Evolutionary conservation across 306 rosid genomes (phyloP).

Genomic region (Abrus pulchellus): DNA sequence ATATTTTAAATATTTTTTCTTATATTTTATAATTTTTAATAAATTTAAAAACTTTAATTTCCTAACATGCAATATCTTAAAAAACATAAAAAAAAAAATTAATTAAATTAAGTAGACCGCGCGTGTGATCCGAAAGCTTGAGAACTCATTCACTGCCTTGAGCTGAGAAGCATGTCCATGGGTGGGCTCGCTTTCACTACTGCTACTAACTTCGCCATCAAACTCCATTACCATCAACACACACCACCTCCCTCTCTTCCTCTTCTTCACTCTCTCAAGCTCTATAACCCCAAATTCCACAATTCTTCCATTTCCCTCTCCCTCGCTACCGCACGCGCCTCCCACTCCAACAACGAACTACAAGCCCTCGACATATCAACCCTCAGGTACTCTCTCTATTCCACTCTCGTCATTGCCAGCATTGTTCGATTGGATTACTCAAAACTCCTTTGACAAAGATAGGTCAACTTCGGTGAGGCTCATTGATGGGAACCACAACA

Average conservation of each 20-base stretch:
- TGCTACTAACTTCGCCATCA: background rate
- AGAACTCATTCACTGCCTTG: background rate
- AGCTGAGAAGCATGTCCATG: background rate
- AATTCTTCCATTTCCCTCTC: conserved; percentile 43
- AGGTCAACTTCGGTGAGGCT: conserved; percentile 86
- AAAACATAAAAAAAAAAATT: too few species aligned
- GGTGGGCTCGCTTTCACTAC: background rate
- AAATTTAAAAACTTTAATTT: too few species aligned
- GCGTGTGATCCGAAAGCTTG: too few species aligned
- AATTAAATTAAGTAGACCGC: too few species aligned
- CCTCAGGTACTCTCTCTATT: conserved; percentile 54
- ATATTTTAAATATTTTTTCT: too few species aligned
- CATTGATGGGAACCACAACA: conserved; percentile 75
- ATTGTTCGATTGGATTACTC: background rate
- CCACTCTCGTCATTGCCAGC: background rate
- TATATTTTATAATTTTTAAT: too few species aligned
- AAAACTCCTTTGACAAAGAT: background rate
- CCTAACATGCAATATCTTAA: too few species aligned
- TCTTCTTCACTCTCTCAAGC: conserved; percentile 23
- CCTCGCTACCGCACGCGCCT: conserved; percentile 58
- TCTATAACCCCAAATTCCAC: conserved; percentile 41
- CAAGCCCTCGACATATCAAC: conserved; percentile 61
- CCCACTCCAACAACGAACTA: conserved; percentile 63
- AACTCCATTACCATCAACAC: too few species aligned
- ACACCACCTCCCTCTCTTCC: too few species aligned